These are phyloP conservation scores for Luzula sylvatica DNA, from an alignment of 176 grass and related monocot species.

Conservation along the genomic window DNA sequence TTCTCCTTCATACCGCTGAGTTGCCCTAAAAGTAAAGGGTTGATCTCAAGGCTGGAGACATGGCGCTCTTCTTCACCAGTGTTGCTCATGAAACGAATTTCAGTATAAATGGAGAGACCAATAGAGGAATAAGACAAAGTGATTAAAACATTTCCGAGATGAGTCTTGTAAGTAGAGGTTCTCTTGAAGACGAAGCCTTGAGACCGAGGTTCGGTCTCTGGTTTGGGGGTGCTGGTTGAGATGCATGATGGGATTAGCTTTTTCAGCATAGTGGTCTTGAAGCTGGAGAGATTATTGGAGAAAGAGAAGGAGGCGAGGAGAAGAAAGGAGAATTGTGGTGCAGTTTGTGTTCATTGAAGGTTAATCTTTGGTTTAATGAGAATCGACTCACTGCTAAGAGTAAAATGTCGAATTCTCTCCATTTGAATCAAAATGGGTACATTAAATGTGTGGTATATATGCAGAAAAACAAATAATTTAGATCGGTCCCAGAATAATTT, in stretches of 20 bases:
- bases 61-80: background rate
- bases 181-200: background rate
- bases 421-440: no score
- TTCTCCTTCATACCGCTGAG: background rate
- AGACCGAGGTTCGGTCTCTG: background rate
- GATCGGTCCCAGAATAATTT: no score
- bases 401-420: no score
- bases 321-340: background rate
- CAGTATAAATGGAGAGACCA: conserved; percentile 1
- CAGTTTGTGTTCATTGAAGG: background rate
- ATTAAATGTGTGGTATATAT: no score
- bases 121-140: background rate
- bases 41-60: background rate
- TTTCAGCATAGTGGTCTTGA: background rate
- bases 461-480: no score
- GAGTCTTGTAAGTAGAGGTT: background rate
- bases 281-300: background rate
- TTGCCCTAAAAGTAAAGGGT: background rate
- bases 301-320: background rate
- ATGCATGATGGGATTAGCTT: conserved; percentile 11
- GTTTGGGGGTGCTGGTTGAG: conserved; percentile 1
- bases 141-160: background rate
- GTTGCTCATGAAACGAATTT: background rate
- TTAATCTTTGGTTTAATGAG: background rate
- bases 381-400: no score